These are phyloP conservation scores for Suhomyces tanzawaensis DNA, from an alignment of 805 yeast species.

Conservation along the genomic window DNA sequence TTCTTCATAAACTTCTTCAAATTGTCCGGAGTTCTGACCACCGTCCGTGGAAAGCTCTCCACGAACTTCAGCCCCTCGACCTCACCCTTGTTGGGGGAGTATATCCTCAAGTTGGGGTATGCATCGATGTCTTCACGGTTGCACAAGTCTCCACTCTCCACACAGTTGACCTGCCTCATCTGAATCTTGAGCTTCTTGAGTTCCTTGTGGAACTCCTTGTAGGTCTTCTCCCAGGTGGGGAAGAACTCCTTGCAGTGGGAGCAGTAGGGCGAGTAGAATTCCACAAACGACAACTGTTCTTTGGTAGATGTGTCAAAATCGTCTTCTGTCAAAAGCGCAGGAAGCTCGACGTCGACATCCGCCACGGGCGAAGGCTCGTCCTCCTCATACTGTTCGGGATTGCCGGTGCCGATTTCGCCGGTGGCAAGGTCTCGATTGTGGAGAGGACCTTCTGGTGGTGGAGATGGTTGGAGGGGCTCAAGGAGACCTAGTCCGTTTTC, in stretches of 20 bases:
- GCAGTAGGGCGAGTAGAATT: slow-evolving; percentile 90
- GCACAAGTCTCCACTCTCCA: slow-evolving; percentile 85
- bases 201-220: slow-evolving; percentile 45
- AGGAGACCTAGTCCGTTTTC: no score
- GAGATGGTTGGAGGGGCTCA: no score
- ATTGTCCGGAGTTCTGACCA: slow-evolving; percentile 46
- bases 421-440: not conserved
- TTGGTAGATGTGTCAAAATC: slow-evolving; percentile 51
- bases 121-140: slow-evolving; percentile 54
- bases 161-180: slow-evolving; percentile 82
- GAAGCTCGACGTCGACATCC: slow-evolving; percentile 27
- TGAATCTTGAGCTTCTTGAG: slow-evolving; percentile 44
- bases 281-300: slow-evolving; percentile 68
- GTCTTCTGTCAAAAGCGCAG: slow-evolving; percentile 48
- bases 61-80: slow-evolving; percentile 23
- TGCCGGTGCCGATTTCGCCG: not conserved
- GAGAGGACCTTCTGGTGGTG: no score
- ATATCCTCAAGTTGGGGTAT: slow-evolving; percentile 74
- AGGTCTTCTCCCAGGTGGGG: slow-evolving; percentile 79
- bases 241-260: slow-evolving; percentile 75
- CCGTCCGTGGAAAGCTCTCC: slow-evolving; percentile 46
- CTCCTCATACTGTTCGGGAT: not conserved
- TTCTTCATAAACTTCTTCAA: slow-evolving; percentile 54
- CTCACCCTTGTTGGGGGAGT: slow-evolving; percentile 48
- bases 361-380: not conserved